Evolutionary conservation across 805 yeast species (phyloP).

Genomic region (Yarrowia divulgata): DNA sequence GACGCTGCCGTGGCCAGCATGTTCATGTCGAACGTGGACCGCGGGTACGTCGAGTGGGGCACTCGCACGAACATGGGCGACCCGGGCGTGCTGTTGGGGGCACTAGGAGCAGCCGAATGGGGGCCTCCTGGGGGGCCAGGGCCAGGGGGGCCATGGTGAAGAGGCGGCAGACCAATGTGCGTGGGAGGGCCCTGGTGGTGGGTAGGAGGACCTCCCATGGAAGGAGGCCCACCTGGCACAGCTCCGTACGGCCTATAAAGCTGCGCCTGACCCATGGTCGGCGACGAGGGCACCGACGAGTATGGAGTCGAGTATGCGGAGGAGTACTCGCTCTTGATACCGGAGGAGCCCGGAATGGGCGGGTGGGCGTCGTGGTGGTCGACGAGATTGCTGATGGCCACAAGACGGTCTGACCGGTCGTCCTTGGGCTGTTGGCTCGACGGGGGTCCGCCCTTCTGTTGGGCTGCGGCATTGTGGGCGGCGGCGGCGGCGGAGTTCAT

Average conservation of each 20-base stretch:
- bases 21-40: conserved; percentile 52
- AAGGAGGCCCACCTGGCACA: not conserved
- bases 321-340: conserved; percentile 43
- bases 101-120: conserved; percentile 53
- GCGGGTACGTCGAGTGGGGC: conserved; percentile 43
- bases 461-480: conserved; percentile 40
- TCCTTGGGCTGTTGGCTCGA: conserved; percentile 12
- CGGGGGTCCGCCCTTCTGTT: conserved; percentile 1
- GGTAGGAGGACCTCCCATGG: conserved; percentile 1
- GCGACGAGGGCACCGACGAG: conserved; percentile 45
- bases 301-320: conserved; percentile 44
- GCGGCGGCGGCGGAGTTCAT: conserved; percentile 41
- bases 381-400: conserved; percentile 37
- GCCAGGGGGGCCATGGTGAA: conserved; percentile 33
- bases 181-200: conserved; percentile 41
- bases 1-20: conserved; percentile 56
- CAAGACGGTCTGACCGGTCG: conserved; percentile 23
- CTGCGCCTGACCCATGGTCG: conserved; percentile 43
- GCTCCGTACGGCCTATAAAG: conserved; percentile 8
- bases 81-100: conserved; percentile 55
- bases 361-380: conserved; percentile 40
- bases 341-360: conserved; percentile 41
- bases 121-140: conserved; percentile 28
- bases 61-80: conserved; percentile 44
- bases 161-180: conserved; percentile 43